Evolutionary conservation across 2,329 filamentous ascomycete genomes (phyloP), one percentile per base, ranked within the genome.

Genomic region (Epicoccum sorghinum): DNA sequence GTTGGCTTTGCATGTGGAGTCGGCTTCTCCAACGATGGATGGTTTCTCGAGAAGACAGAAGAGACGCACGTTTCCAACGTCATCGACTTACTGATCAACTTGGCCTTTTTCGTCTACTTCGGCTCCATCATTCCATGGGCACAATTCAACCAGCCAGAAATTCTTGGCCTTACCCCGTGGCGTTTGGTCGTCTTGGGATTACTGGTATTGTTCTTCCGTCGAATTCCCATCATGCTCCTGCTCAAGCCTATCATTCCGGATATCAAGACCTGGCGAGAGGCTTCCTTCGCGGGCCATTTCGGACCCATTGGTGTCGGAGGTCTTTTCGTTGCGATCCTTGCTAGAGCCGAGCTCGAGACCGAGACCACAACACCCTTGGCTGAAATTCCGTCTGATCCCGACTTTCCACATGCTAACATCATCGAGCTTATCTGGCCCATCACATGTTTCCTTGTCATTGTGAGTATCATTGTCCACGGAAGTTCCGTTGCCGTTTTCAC

Each of bases 21-120:
- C n/a, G 95, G 95, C 49, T 99, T 99, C 80, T 97, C 93, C 65
- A 99, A 99, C 75, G 95, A 99, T 71, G 95, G 95, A 62, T 99
- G 95, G 95, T 99, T 99, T 68, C 90, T 90, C 13, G 90, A 97
- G 70, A 97, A 97, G 81, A 99, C 95, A 0, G 95, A 99, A 72
- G 95, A 99, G 75, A 93, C 95, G 0, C 95, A 98, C 73, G 95
- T 99, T 8, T 98, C 93, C 74, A 98, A 99, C 85, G 95, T 99
- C 72, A 99, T 99, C 70, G 95, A 99, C 80, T 77, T 99, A 73
- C 80, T 99, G 57, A 87, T 99, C 79, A 99, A 99, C 76, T 84
- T 99, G 86, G 85, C 93, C 3, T 99, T 98, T 76, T 99, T 99
- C 75, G 95, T 99, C 65, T 99, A 95, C 74, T 89, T 99, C 61